Evolutionary conservation across 371 early-diverging fungal species (phyloP).

Genomic region (Rhizomucor miehei): DNA sequence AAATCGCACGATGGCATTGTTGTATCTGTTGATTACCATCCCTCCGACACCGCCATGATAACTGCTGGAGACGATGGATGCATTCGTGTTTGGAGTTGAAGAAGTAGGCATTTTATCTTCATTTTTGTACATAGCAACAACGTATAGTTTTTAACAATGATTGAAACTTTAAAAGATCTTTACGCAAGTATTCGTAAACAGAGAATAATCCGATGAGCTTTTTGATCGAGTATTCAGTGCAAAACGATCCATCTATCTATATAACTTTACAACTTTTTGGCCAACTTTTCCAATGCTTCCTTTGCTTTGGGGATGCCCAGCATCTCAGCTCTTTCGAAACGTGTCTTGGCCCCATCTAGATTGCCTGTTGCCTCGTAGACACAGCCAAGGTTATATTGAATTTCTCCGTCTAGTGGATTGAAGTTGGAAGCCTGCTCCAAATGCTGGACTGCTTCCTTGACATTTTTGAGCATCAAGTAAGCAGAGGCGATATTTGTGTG

Average conservation of each 20-base stretch:
- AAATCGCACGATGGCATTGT: conserved; percentile 37
- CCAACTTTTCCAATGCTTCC: conserved; percentile 31
- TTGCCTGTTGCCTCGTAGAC: conserved; percentile 70
- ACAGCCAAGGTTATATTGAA: conserved; percentile 76
- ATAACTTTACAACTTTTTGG: conserved; percentile 21
- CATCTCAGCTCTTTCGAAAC: conserved; percentile 63
- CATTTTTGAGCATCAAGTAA: conserved; percentile 62
- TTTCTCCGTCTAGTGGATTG: conserved; percentile 70
- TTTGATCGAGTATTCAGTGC: no score
- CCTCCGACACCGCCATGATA: conserved; percentile 40
- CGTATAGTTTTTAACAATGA: no score
- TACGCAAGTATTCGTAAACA: no score
- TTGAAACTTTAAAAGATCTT: no score
- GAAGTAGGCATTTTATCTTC: neutral
- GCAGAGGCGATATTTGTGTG: conserved; percentile 85
- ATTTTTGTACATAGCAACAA: neutral
- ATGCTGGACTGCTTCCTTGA: conserved; percentile 61
- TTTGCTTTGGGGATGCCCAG: conserved; percentile 62
- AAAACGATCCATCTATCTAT: no score
- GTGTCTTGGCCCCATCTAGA: conserved; percentile 66
- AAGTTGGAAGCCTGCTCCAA: conserved; percentile 70
- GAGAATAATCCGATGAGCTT: no score
- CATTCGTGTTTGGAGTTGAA: conserved; percentile 50
- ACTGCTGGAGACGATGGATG: conserved; percentile 58
- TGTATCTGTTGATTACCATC: conserved; percentile 42